Evolutionary conservation across 345 rosid genomes (phyloP).

Genomic region (Iberis pinnata): DNA sequence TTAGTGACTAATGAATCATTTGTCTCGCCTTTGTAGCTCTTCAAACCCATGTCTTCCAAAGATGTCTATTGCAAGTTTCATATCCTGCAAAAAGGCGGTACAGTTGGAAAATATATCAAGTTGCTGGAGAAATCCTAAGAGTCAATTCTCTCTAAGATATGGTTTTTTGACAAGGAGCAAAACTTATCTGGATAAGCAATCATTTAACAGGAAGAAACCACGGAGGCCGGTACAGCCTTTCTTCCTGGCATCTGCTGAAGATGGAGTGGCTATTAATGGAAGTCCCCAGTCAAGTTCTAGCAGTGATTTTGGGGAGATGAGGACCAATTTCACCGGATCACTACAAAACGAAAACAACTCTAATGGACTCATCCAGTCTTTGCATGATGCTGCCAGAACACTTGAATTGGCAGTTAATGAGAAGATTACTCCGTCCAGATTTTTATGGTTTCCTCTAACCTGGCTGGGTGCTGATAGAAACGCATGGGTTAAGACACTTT

Average conservation of each 20-base stretch:
- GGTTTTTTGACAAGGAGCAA: constrained; percentile 33
- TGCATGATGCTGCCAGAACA: constrained; percentile 81
- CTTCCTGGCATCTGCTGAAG: constrained; percentile 60
- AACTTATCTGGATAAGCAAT: constrained; percentile 6
- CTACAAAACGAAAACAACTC: constrained; percentile 49
- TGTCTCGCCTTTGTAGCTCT: constrained; percentile 42
- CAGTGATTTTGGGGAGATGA: constrained; percentile 43
- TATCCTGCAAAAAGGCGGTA: constrained; percentile 37
- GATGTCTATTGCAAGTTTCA: constrained; percentile 29
- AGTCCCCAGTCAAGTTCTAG: constrained; percentile 38
- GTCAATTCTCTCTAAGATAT: constrained; percentile 35
- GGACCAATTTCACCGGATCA: constrained; percentile 48
- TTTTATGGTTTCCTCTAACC: constrained; percentile 69
- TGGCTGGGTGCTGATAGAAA: constrained; percentile 77
- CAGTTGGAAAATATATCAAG: constrained; percentile 36
- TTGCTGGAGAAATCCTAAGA: constrained; percentile 50
- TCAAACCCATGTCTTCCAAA: constrained; percentile 39
- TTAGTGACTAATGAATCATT: background rate
- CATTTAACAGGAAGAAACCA: constrained; percentile 29
- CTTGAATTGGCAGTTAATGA: constrained; percentile 72
- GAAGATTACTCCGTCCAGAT: constrained; percentile 42
- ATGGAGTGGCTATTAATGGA: constrained; percentile 67
- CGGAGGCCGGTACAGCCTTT: constrained; percentile 30
- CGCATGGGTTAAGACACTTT: constrained; percentile 72
- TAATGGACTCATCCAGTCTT: constrained; percentile 66